Evolutionary conservation across 176 grass and related monocot species (phyloP), one percentile per base, ranked within the genome.

Genomic region (Panicum miliaceum): DNA sequence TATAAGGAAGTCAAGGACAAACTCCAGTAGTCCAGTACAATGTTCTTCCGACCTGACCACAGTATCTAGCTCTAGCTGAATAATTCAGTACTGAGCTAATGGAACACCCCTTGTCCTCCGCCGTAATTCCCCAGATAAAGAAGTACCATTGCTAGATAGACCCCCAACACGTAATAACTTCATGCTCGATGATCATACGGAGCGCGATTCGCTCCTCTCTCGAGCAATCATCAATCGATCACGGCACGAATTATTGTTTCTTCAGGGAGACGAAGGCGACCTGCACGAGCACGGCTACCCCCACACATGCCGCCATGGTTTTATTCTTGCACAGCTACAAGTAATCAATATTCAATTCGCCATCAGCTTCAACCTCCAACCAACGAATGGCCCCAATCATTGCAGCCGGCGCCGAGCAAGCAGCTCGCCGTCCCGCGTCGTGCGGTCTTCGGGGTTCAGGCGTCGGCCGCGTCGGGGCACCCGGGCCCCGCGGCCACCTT

Each of bases 111-210:
- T 66, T 71, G 67, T 25, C 11, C 23, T 25, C 23, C 36, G 32
- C 7, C 25, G 22, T 54, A 32, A 36, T 51, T 26, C 26, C 26
- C 4, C n/a, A 73, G 41, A 27, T 32, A 29, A 0, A 27, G 7
- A 13, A 29, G 12, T 60, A 22, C 6, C n/a, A 26, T 71, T 8
- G 20, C 40, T 71, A 46, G 9, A 14, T 52, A 32, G 43, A 50
- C 20, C 14, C 14, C 18, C 23, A 51, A 38, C n/a, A 42, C 23
- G 10, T 18, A 61, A 85, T 20, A 70, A 85, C 88, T 71, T 90
- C 88, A 90, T 86, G 88, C 83, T 77, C 73, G 78, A 86, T 86
- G 72, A 86, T 90, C 64, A 58, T 36, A 71, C 36, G 88, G 83
- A 90, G 72, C 54, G n/a, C n/a, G 18, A 51, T 75, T 75, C 42